These are phyloP conservation scores for Yamadazyma triangularis DNA, from an alignment of 1,139 yeast genomes.

Conservation along the genomic window DNA sequence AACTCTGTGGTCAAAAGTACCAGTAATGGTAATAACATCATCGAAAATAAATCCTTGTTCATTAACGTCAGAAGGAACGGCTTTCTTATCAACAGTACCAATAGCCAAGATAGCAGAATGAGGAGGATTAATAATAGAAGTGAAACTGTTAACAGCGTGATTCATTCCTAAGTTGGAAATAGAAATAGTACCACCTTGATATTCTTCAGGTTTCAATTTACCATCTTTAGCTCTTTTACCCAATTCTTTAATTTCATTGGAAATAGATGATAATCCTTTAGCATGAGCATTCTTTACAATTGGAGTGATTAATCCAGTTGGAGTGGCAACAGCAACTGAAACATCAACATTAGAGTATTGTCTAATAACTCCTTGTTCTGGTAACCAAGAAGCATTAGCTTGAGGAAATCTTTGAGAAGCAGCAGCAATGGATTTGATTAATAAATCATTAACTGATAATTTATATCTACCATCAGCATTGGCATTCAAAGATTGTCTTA, in stretches of 20 bases:
- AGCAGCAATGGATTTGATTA: slow-evolving; percentile 89
- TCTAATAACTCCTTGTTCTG: slow-evolving; percentile 83
- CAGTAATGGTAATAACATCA: slow-evolving; percentile 86
- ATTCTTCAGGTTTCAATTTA: slow-evolving; percentile 91
- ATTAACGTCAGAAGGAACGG: slow-evolving; percentile 87
- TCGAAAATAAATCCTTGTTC: slow-evolving; percentile 92
- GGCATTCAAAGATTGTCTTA: slow-evolving; percentile 86
- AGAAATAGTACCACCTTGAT: slow-evolving; percentile 98
- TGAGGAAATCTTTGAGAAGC: slow-evolving; percentile 91
- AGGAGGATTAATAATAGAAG: slow-evolving; percentile 97
- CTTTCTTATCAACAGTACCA: slow-evolving; percentile 89
- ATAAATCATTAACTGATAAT: slow-evolving; percentile 89
- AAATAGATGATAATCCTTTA: slow-evolving; percentile 80
- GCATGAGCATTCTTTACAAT: slow-evolving; percentile 83
- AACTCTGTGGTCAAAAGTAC: slow-evolving; percentile 96
- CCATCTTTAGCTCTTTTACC: slow-evolving; percentile 96
- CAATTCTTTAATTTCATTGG: slow-evolving; percentile 80
- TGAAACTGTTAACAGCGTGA: slow-evolving; percentile 85
- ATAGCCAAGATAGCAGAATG: slow-evolving; percentile 92
- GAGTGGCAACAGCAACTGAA: slow-evolving; percentile 98
- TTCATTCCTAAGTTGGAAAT: slow-evolving; percentile 99
- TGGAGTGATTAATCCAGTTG: slow-evolving; percentile 95
- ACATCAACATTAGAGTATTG: slow-evolving; percentile 90
- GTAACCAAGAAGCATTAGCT: slow-evolving; percentile 93
- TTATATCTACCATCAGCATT: slow-evolving; percentile 83